Conservation (phyloP, 768 basidiomycete genomes). For the Lentinula guzmanii region DNA sequence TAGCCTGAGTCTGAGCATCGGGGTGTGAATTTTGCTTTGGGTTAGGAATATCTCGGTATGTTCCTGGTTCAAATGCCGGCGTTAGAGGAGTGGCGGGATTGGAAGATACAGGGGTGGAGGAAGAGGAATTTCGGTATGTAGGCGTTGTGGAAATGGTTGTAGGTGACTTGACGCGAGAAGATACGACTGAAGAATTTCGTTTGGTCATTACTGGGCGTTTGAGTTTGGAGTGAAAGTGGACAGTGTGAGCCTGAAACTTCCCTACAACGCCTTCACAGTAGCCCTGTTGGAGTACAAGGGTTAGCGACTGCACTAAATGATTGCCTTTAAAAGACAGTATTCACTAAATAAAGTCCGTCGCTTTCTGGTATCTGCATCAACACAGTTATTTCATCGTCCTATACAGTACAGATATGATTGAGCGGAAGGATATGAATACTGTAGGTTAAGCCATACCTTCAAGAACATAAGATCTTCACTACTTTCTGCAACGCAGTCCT, state of each 20-base stretch:
- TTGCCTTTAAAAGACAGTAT: constrained; percentile 15
- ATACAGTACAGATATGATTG: constrained; percentile 1
- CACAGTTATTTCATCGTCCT: constrained; percentile 80
- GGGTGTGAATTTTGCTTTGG: constrained; percentile 18
- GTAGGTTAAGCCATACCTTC: constrained; percentile 42
- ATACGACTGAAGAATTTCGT: constrained; percentile 35
- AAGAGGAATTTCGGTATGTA: background rate
- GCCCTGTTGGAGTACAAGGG: constrained; percentile 39
- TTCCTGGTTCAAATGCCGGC: constrained; percentile 7
- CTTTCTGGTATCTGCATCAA: constrained; percentile 60
- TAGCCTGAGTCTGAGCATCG: constrained; percentile 14
- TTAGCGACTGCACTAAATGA: background rate
- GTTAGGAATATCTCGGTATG: constrained; percentile 3
- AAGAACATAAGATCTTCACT: constrained; percentile 83
- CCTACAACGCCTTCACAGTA: constrained; percentile 88
- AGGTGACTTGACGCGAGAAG: constrained; percentile 15
- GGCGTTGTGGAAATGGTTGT: constrained; percentile 7
- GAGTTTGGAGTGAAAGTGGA: constrained; percentile 66
- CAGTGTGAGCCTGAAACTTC: constrained; percentile 55
- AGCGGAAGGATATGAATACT: background rate
- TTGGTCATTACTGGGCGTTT: constrained; percentile 80
- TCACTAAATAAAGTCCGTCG: constrained; percentile 57
- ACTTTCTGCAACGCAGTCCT: constrained; percentile 72
- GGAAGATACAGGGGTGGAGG: constrained; percentile 6
- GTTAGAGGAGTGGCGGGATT: constrained; percentile 8